phyloP scores from a whole-genome alignment of 108 stramenopile species.

The Epithemia pelagica region DNA sequence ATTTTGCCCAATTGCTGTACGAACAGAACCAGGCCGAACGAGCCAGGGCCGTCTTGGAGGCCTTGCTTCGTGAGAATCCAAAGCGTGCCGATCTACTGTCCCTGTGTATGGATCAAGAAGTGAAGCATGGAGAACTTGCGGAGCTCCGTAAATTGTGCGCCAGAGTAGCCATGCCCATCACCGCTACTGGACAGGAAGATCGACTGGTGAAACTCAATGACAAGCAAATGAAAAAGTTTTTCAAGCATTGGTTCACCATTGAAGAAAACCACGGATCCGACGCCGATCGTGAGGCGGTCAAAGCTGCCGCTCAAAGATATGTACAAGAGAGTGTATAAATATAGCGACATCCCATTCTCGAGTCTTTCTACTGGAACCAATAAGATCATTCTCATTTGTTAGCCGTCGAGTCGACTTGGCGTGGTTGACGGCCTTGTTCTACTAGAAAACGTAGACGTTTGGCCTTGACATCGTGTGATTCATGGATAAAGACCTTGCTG shows the following conservation, averaged over 20 bases:
- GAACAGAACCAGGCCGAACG: constrained; percentile 82
- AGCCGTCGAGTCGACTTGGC: too few relatives aligned
- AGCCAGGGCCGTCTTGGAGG: constrained; percentile 89
- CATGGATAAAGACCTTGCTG: not conserved
- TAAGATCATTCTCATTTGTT: not conserved
- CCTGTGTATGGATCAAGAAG: constrained; percentile 92
- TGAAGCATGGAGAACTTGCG: constrained; percentile 79
- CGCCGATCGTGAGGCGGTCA: constrained; percentile 71
- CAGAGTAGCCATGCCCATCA: constrained; percentile 28
- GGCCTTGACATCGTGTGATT: not conserved
- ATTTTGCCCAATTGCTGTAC: constrained; percentile 91
- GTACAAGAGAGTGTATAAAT: constrained; percentile 35
- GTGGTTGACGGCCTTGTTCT: too few relatives aligned
- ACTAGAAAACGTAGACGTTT: too few relatives aligned
- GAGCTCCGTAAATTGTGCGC: constrained; percentile 77
- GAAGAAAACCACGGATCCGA: constrained; percentile 87
- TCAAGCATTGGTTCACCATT: constrained; percentile 92
- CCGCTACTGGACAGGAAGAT: not conserved
- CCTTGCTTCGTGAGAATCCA: constrained; percentile 73
- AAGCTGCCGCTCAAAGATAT: constrained; percentile 85
- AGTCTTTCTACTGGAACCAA: not conserved
- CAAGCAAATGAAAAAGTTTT: constrained; percentile 93
- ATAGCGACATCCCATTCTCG: not conserved
- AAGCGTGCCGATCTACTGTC: constrained; percentile 92
- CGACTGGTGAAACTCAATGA: constrained; percentile 63